These are phyloP conservation scores for Cercophora sp. DNA, from an alignment of 495 filamentous ascomycete species.

Conservation along the genomic window DNA sequence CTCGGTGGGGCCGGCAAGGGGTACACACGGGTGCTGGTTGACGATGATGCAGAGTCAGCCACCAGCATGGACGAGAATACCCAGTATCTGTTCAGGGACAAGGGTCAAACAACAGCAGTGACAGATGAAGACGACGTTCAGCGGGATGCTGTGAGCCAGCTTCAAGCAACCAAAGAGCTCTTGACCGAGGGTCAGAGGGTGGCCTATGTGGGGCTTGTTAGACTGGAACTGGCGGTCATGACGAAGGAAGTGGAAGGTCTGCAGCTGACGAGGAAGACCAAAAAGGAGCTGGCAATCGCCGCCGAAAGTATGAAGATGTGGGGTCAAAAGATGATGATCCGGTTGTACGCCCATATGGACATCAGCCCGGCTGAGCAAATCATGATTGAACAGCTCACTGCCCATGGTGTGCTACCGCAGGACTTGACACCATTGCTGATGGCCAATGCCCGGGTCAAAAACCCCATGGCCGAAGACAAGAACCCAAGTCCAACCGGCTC, in stretches of 20 bases:
- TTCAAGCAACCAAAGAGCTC: constrained; percentile 93
- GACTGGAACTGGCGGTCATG: constrained; percentile 76
- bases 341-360: constrained; percentile 94
- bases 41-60: constrained; percentile 89
- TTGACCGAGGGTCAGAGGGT: constrained; percentile 94
- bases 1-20: constrained; percentile 88
- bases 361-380: constrained; percentile 86
- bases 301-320: constrained; percentile 86
- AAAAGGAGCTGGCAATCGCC: constrained; percentile 64
- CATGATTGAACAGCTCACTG: constrained; percentile 96
- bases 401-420: constrained; percentile 79
- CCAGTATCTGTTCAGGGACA: constrained; percentile 82
- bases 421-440: constrained; percentile 85
- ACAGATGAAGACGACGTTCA: constrained; percentile 71
- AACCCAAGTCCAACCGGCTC: constrained; percentile 6
- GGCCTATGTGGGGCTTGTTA: constrained; percentile 87
- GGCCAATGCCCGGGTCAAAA: constrained; percentile 90
- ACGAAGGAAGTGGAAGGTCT: constrained; percentile 58
- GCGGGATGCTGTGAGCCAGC: constrained; percentile 79
- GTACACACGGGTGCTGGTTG: constrained; percentile 87
- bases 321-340: constrained; percentile 95
- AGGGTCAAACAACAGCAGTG: constrained; percentile 53
- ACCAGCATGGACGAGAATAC: constrained; percentile 98
- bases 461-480: constrained; percentile 66
- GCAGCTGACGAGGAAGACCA: constrained; percentile 50